A percentile compares a stretch with the other conserved stretches of the same genome.
Conservation (phyloP, 257 asterid genomes). For the Solanum dulcamara region DNA sequence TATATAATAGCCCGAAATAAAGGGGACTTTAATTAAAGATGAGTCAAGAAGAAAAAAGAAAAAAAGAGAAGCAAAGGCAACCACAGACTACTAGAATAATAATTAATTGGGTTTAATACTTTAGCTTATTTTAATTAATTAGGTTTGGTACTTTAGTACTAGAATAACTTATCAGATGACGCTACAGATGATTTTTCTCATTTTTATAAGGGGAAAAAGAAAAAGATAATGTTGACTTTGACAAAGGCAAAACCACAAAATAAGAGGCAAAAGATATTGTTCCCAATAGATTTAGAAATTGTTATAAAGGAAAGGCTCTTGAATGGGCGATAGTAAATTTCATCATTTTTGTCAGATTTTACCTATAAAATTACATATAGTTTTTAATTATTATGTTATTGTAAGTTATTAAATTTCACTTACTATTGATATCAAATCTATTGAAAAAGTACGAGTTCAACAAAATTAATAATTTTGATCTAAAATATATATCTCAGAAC, state of each 20-base stretch:
- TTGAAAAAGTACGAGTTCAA: too few relatives aligned
- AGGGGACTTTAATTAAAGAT: not conserved
- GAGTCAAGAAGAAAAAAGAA: not conserved
- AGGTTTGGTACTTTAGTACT: not conserved
- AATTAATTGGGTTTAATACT: not conserved
- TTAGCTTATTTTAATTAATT: not conserved
- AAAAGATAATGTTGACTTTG: not conserved
- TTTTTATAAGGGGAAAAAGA: not conserved
- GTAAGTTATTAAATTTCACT: too few relatives aligned
- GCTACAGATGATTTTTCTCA: not conserved
- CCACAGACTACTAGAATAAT: not conserved
- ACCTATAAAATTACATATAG: too few relatives aligned
- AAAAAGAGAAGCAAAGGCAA: not conserved
- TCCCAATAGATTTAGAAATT: not conserved
- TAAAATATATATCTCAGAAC: too few relatives aligned
- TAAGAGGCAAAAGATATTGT: not conserved
- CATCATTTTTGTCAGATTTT: too few relatives aligned
- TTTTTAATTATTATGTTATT: too few relatives aligned
- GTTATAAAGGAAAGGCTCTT: not conserved
- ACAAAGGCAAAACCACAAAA: not conserved
- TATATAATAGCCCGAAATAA: not conserved
- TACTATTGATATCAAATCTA: not conserved
- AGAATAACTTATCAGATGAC: not conserved
- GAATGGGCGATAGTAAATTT: not conserved
- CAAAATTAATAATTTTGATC: too few relatives aligned